Conservation (phyloP, 2,329 filamentous ascomycete species). For the Talaromyces atroroseus region DNA sequence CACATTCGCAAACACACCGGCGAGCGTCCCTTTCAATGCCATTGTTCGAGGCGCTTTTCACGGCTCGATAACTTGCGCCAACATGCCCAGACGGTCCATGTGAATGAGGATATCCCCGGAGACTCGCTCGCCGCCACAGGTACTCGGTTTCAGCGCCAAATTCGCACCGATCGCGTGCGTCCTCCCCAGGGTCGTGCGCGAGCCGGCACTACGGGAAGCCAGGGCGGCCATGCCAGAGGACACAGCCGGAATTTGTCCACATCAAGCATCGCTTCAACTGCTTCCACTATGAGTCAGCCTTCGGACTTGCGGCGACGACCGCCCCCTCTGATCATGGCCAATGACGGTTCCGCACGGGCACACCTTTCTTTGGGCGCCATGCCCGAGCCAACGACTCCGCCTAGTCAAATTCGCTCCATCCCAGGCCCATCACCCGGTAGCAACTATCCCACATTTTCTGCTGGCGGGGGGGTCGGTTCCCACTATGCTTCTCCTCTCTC, state of each 20-base stretch:
- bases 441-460: conserved; percentile 76
- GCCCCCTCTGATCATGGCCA: conserved; percentile 75
- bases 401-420: conserved; percentile 59
- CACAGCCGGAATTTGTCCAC: conserved; percentile 81
- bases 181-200: conserved; percentile 64
- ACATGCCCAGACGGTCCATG: conserved; percentile 94
- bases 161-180: conserved; percentile 77
- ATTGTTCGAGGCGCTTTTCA: conserved; percentile 89
- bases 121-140: conserved; percentile 91
- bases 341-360: conserved; percentile 57
- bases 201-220: conserved; percentile 70
- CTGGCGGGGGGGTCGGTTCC: conserved; percentile 64
- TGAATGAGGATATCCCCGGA: conserved; percentile 92
- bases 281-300: conserved; percentile 61
- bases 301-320: conserved; percentile 66
- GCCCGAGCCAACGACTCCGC: conserved; percentile 57
- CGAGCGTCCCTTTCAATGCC: conserved; percentile 92
- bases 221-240: conserved; percentile 64
- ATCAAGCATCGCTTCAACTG: conserved; percentile 75
- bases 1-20: conserved; percentile 99
- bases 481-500: conserved; percentile 73
- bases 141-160: conserved; percentile 85
- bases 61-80: conserved; percentile 91
- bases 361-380: conserved; percentile 61
- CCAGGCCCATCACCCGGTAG: conserved; percentile 62